Conservation (phyloP, 1,284 basidiomycete species). For the Mrakiaceae sp. region DNA sequence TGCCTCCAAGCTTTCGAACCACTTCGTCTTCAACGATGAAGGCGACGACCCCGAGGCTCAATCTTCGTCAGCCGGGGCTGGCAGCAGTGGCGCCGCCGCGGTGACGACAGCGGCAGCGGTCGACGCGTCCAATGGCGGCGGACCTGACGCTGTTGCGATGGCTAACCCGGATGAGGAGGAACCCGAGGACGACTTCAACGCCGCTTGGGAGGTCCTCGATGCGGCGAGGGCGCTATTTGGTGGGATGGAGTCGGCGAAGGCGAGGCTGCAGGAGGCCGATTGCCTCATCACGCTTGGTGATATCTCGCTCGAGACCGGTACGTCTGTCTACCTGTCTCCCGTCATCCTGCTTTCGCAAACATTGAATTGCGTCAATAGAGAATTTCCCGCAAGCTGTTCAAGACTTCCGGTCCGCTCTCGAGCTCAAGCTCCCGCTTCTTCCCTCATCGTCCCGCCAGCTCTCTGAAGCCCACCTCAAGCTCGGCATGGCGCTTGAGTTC, state of each 20-base stretch:
- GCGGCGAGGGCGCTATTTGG: conserved; percentile 72
- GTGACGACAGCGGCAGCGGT: too few relatives aligned
- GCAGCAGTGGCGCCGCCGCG: too few relatives aligned
- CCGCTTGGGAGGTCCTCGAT: conserved; percentile 85
- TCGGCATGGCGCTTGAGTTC: conserved; percentile 77
- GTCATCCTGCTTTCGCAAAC: neutral
- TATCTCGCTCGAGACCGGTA: conserved; percentile 79
- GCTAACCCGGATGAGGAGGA: conserved; percentile 40
- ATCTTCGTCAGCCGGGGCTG: neutral
- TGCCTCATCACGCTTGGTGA: conserved; percentile 74
- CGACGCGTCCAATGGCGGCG: neutral
- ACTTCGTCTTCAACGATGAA: conserved; percentile 3
- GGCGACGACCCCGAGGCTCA: neutral
- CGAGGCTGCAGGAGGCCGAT: conserved; percentile 46
- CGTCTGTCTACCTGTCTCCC: conserved; percentile 23
- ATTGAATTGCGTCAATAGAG: conserved; percentile 41
- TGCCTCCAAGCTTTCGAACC: neutral
- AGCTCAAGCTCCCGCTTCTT: conserved; percentile 57
- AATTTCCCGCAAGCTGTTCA: conserved; percentile 82
- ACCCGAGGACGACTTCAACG: conserved; percentile 78
- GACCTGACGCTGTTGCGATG: conserved; percentile 48
- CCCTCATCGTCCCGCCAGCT: conserved; percentile 71
- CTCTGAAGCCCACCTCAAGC: conserved; percentile 78
- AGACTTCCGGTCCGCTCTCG: conserved; percentile 64
- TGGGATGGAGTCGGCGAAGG: conserved; percentile 38